These are phyloP conservation scores for Sergeia podlipaevii DNA, from an alignment of 208 protist species.

Conservation along the genomic window DNA sequence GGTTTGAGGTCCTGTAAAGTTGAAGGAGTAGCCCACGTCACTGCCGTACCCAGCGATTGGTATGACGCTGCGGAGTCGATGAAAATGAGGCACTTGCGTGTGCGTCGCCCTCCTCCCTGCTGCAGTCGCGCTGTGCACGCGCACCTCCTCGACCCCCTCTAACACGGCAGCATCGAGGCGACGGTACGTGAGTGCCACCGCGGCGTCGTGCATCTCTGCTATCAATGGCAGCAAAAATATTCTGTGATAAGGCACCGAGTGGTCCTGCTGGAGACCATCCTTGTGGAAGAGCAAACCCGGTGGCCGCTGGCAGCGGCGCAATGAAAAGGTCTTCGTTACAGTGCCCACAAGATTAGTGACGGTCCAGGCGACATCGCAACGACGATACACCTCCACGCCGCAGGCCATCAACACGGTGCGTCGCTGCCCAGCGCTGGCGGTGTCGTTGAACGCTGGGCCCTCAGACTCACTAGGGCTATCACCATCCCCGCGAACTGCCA, in stretches of 20 bases:
- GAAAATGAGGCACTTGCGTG: background rate
- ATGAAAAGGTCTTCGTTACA: slow-evolving; percentile 65
- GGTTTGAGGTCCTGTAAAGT: slow-evolving; percentile 44
- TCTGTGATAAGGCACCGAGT: slow-evolving; percentile 3
- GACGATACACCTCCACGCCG: slow-evolving; percentile 51
- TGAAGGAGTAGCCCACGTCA: slow-evolving; percentile 60
- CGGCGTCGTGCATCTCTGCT: slow-evolving; percentile 20
- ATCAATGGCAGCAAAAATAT: slow-evolving; percentile 34
- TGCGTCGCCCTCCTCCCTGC: background rate
- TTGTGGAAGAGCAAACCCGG: slow-evolving; percentile 62
- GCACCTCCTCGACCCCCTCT: slow-evolving; percentile 5
- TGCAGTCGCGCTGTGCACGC: background rate
- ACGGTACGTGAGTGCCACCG: slow-evolving; percentile 1
- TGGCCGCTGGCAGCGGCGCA: slow-evolving; percentile 75
- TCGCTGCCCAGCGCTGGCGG: slow-evolving; percentile 1
- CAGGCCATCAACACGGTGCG: slow-evolving; percentile 37
- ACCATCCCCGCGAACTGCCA: too few relatives aligned
- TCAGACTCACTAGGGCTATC: background rate
- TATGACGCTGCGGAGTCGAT: slow-evolving; percentile 29
- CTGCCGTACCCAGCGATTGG: slow-evolving; percentile 54
- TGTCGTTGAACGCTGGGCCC: background rate
- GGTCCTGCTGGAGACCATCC: slow-evolving; percentile 17
- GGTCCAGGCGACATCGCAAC: slow-evolving; percentile 73
- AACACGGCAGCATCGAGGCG: background rate
- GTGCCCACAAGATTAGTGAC: slow-evolving; percentile 52